Evolutionary conservation across 768 basidiomycete genomes (phyloP).

Genomic region (Zangia roseola): DNA sequence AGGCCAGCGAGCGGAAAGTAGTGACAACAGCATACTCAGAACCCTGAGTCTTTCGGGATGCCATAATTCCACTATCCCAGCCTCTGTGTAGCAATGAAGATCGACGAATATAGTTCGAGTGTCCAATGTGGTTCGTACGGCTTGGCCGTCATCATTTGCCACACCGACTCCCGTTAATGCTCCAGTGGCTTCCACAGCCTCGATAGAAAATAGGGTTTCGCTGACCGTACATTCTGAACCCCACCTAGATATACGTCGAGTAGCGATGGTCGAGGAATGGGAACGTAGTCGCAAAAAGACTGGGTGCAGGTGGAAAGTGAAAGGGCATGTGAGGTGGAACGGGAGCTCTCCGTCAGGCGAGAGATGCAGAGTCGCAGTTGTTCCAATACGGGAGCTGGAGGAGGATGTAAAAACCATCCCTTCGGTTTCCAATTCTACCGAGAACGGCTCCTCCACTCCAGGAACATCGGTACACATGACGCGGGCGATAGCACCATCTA

Average conservation of each 20-base stretch:
- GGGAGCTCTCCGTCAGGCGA: slow-evolving; percentile 38
- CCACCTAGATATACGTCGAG: slow-evolving; percentile 28
- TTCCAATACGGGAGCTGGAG: slow-evolving; percentile 40
- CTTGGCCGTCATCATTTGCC: slow-evolving; percentile 45
- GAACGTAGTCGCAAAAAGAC: slow-evolving; percentile 53
- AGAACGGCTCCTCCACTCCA: slow-evolving; percentile 43
- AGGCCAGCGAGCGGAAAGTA: slow-evolving; percentile 27
- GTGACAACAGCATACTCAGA: slow-evolving; percentile 49
- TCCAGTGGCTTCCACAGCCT: slow-evolving; percentile 49
- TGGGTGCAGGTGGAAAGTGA: slow-evolving; percentile 47
- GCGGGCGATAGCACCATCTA: slow-evolving; percentile 51
- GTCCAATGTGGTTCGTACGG: slow-evolving; percentile 40
- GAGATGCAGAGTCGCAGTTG: slow-evolving; percentile 14
- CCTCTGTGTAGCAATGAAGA: slow-evolving; percentile 52
- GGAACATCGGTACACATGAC: slow-evolving; percentile 45
- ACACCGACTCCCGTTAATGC: slow-evolving; percentile 47
- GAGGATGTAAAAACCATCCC: slow-evolving; percentile 45
- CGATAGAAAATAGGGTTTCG: slow-evolving; percentile 59
- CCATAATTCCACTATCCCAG: slow-evolving; percentile 67
- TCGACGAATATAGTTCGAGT: slow-evolving; percentile 44
- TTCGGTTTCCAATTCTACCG: slow-evolving; percentile 55
- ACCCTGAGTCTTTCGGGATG: slow-evolving; percentile 55
- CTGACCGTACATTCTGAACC: slow-evolving; percentile 39
- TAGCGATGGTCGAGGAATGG: slow-evolving; percentile 23
- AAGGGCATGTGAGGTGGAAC: slow-evolving; percentile 43